Base-by-base conservation (phyloP, 768 basidiomycete species). In the Panus rudis region DNA sequence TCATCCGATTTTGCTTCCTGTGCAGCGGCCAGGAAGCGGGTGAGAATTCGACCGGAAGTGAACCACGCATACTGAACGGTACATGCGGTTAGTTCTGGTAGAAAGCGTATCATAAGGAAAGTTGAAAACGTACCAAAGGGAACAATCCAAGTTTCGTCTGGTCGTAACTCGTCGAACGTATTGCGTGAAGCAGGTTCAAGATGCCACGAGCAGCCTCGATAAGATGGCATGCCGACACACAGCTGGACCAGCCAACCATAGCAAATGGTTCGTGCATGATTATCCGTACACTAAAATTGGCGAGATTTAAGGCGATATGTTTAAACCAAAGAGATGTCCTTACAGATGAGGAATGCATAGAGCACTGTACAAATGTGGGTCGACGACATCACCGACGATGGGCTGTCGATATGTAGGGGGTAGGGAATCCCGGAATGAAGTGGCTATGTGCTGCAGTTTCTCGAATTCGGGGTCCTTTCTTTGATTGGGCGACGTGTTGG, bases 231-330 rank as follows among this genome's bases (percentile, higher is more conserved):
- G 84, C 79, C 31, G 83, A 86, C 31, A 78, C 68, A 51, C 84
- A 88, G 26, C 75, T 75, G 14, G 70, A 68, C 35, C 61, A 65
- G 20, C 68, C 66, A 37, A 82, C 67, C 46, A 76, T 73, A 14
- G 84, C 83, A 53, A 86, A 84, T 3, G 84, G 82, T 49, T 89
- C 86, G 52, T 88, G 86, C 31, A 89, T 62, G 16, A 86, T 65
- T 40, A 89, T 81, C 12, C 65, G 75, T 5, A 81, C 75, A 11
- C 86, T 89, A 35, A 38, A 33, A 22, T 6, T 25, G 11, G 39
- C 16, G 10, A 12, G 10, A 13, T 41, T 11, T 45, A 22, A 49
- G 43, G 8, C 19, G 8, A 12, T 19, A 25, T 13, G 20, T n/a
- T 6, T 24, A 14, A 6, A 42, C n/a, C 19, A n/a, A 14, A 22